Conservation (phyloP, 495 filamentous ascomycete species). For the Daldinia caldariorum region DNA sequence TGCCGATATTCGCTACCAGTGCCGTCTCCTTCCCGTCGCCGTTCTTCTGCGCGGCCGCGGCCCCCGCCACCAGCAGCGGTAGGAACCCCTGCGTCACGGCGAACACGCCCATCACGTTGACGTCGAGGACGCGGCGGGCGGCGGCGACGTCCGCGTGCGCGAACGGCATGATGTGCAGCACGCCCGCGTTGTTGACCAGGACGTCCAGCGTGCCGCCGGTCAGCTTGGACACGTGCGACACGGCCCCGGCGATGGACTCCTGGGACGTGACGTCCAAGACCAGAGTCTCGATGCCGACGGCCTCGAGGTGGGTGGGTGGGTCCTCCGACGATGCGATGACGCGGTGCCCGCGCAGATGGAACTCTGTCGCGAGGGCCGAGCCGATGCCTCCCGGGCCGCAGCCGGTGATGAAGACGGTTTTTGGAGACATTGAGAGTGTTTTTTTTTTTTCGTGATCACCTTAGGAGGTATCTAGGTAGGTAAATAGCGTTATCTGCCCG, state of each 20-base stretch:
- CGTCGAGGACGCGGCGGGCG: constrained; percentile 60
- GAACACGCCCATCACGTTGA: constrained; percentile 64
- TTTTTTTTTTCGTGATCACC: background rate
- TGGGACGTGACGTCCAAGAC: constrained; percentile 58
- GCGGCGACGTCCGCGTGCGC: constrained; percentile 59
- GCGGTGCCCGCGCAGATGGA: constrained; percentile 58
- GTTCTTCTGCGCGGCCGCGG: constrained; percentile 31
- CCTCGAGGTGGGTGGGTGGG: constrained; percentile 50
- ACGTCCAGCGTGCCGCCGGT: constrained; percentile 57
- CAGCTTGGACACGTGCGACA: constrained; percentile 35
- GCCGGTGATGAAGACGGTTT: constrained; percentile 57
- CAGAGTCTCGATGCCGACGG: constrained; percentile 56
- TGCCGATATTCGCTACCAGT: constrained; percentile 60
- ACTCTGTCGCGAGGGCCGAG: constrained; percentile 61
- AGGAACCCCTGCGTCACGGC: constrained; percentile 64
- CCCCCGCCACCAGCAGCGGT: constrained; percentile 57
- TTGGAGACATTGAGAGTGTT: constrained; percentile 21
- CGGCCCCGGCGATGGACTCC: constrained; percentile 51
- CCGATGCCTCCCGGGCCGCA: constrained; percentile 64
- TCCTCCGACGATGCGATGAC: constrained; percentile 64
- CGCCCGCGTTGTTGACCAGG: constrained; percentile 67
- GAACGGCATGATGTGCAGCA: constrained; percentile 54
- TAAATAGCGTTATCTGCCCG: background rate
- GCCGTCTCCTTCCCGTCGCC: constrained; percentile 45
- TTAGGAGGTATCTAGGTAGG: too few relatives aligned